Evolutionary conservation across 2,329 filamentous ascomycete genomes (phyloP).

Genomic region (Helotiales sp.): DNA sequence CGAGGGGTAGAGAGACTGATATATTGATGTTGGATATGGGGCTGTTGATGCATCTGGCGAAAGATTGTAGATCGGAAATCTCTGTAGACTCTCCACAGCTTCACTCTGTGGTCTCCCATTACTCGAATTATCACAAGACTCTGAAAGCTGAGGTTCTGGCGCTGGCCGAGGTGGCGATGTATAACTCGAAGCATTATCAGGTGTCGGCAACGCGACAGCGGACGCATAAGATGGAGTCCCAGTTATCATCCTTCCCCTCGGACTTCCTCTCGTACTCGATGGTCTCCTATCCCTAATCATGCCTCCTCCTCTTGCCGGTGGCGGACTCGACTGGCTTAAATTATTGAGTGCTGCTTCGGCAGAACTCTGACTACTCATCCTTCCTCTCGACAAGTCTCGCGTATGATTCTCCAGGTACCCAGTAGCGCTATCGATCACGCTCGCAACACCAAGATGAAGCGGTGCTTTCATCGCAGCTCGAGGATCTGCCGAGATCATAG

Average conservation of each 20-base stretch:
- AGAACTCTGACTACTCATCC: constrained; percentile 34
- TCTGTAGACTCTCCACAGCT: constrained; percentile 26
- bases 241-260: constrained; percentile 23
- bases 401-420: constrained; percentile 25
- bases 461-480: constrained; percentile 19
- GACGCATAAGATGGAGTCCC: constrained; percentile 35
- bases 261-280: constrained; percentile 18
- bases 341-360: constrained; percentile 45
- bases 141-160: constrained; percentile 6
- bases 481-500: constrained; percentile 34
- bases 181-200: constrained; percentile 20
- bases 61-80: constrained; percentile 12
- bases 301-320: constrained; percentile 32
- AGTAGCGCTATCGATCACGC: constrained; percentile 21
- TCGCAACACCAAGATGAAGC: not conserved
- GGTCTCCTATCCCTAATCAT: constrained; percentile 30
- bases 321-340: constrained; percentile 42
- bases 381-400: constrained; percentile 24
- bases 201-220: constrained; percentile 26
- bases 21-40: constrained; percentile 16
- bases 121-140: constrained; percentile 13
- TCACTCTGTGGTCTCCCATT: constrained; percentile 9
- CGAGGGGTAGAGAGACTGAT: constrained; percentile 1
- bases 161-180: constrained; percentile 8
- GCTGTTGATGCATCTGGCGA: not conserved